Evolutionary conservation across 164 flowering plant species (phyloP), one percentile per base, ranked within the genome.

Genomic region (Magnolia changhungtana): DNA sequence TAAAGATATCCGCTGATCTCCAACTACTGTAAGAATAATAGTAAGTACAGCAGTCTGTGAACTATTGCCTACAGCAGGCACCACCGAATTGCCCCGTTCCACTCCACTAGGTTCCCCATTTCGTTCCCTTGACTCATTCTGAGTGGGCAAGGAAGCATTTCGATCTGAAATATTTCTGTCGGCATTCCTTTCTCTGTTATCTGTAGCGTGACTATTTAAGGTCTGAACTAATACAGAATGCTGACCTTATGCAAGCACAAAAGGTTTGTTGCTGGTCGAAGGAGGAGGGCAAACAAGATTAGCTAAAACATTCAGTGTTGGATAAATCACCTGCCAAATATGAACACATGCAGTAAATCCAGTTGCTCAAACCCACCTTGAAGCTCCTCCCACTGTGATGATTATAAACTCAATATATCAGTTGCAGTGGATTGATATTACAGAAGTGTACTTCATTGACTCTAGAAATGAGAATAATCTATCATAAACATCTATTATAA

Each of bases 241-340:
- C 83, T 89, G 97, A 69, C 88, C 89, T 82, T 85, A 93, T 18
- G 86, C 75, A 71, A 76, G 68, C 20, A 76, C 52, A 77, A 91
- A 78, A 37, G 92, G 89, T 80, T 88, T 96, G 74, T 85, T 88
- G 83, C 98, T 91, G 78, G 92, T 89, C 74, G 99, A 91, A 78
- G 99, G 98, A 67, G 99, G 98, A 73, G 99, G 98, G 79, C 99
- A 96, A 59, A 92, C 98, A 77, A 96, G 97, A 88, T 94, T 94
- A 68, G 94, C 89, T 65, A 96, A 77, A 72, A 96, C 90, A 86
- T 87, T 90, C 49, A 96, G 70, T 21, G 99, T 97, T 67, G 95
- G 90, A 77, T 92, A 96, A 83, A 92, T 88, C 67, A 94, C 90
- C 99, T 96, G 90, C 69, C 73, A 81, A 73, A 74, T 55, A 66